phyloP scores from a whole-genome alignment of 2,329 filamentous ascomycete genomes.

The Arachnopeziza araneosa region DNA sequence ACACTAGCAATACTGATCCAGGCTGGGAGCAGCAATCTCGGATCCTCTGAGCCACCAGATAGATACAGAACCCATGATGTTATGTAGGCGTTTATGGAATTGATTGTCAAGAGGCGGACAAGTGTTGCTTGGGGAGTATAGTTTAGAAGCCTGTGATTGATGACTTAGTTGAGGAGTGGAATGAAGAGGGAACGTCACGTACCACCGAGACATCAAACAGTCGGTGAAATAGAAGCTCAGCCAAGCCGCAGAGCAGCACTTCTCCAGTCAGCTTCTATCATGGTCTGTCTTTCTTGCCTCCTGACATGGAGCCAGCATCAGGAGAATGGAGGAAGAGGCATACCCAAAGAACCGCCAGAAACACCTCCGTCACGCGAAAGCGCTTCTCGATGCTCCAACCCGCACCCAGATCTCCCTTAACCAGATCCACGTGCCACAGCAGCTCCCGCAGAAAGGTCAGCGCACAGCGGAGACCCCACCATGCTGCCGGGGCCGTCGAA shows the following conservation, averaged over 20 bases:
- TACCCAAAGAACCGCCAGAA: slow-evolving; percentile 70
- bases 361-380: slow-evolving; percentile 60
- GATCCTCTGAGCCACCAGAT: slow-evolving; percentile 63
- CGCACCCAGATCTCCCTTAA: slow-evolving; percentile 27
- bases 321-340: slow-evolving; percentile 23
- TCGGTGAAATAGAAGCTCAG: slow-evolving; percentile 76
- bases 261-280: slow-evolving; percentile 8
- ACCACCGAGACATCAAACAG: slow-evolving; percentile 81
- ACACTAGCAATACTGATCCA: slow-evolving; percentile 76
- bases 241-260: slow-evolving; percentile 67
- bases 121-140: slow-evolving; percentile 76
- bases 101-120: slow-evolving; percentile 71
- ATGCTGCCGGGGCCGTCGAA: slow-evolving; percentile 64
- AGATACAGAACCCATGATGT: slow-evolving; percentile 68
- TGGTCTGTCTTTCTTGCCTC: background rate
- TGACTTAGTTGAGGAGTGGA: background rate
- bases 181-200: slow-evolving; percentile 23
- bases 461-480: slow-evolving; percentile 65
- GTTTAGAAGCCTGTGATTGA: slow-evolving; percentile 61
- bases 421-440: slow-evolving; percentile 40
- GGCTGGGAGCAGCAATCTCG: slow-evolving; percentile 65
- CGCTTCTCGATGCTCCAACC: slow-evolving; percentile 42
- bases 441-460: slow-evolving; percentile 64
- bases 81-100: slow-evolving; percentile 68
- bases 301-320: background rate